Conservation (phyloP, 345 rosid genomes). For the thale cress (Arabidopsis thaliana) region TAIR10.1 NC_003074.8:5879501-5880000, state of each 20-base stretch:
- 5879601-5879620: constrained; percentile 98
- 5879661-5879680: constrained; percentile 16
- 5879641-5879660: constrained; percentile 71
- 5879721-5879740: constrained; percentile 5
- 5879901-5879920: constrained; percentile 89
- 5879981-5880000: constrained; percentile 90
- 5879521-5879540: constrained; percentile 10
- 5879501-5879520: constrained; percentile 17
- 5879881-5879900: constrained; percentile 80
- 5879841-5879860: constrained; percentile 13
- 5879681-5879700: constrained; percentile 32
- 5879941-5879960: constrained; percentile 91
- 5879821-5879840: not conserved
- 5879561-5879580: constrained; percentile 44
- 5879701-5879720: constrained; percentile 21
- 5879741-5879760: not conserved
- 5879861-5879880: constrained; percentile 81
- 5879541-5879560: constrained; percentile 26
- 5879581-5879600: constrained; percentile 94
- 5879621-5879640: constrained; percentile 94
- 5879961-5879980: constrained; percentile 80
- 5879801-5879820: not conserved
- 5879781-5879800: not conserved
- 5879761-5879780: not conserved
- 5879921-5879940: constrained; percentile 97